Percentiles rank a stretch among this genome's conserved stretches.
phyloP scores from a whole-genome alignment of 306 rosid species.

The Vachellia pachyceras region DNA sequence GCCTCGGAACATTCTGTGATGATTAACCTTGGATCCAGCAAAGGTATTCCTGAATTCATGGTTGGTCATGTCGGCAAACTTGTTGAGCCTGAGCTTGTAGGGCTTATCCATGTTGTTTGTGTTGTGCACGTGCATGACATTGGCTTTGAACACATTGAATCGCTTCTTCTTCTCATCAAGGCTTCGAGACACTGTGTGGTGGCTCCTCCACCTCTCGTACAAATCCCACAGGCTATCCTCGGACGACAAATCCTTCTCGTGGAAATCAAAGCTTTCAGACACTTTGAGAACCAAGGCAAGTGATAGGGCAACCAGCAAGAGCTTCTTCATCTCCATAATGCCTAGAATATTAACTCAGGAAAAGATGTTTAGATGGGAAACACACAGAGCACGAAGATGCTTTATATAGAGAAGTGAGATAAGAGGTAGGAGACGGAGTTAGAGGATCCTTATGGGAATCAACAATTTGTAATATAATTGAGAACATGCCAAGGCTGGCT shows the following conservation, averaged over 20 bases:
- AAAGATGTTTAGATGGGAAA: constrained; percentile 37
- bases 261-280: constrained; percentile 38
- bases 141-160: constrained; percentile 61
- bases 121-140: constrained; percentile 53
- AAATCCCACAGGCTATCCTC: constrained; percentile 53
- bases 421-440: constrained; percentile 23
- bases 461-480: constrained; percentile 38
- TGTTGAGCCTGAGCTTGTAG: constrained; percentile 61
- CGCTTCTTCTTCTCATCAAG: constrained; percentile 49
- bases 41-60: constrained; percentile 50
- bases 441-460: constrained; percentile 58
- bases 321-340: constrained; percentile 40
- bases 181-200: constrained; percentile 54
- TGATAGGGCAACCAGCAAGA: constrained; percentile 35
- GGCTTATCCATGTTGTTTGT: constrained; percentile 57
- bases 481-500: constrained; percentile 9
- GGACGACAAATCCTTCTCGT: constrained; percentile 48
- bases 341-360: constrained; percentile 13
- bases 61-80: constrained; percentile 64
- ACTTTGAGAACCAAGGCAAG: constrained; percentile 39
- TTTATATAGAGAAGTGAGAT: constrained; percentile 55
- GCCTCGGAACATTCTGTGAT: constrained; percentile 57
- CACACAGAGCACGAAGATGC: constrained; percentile 10
- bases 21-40: constrained; percentile 53
- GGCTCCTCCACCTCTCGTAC: constrained; percentile 62